Percentiles rank a stretch among this genome's conserved stretches.
phyloP scores from a whole-genome alignment of 371 early-diverging fungal genomes.

The Basidiobolus meristosporus region DNA sequence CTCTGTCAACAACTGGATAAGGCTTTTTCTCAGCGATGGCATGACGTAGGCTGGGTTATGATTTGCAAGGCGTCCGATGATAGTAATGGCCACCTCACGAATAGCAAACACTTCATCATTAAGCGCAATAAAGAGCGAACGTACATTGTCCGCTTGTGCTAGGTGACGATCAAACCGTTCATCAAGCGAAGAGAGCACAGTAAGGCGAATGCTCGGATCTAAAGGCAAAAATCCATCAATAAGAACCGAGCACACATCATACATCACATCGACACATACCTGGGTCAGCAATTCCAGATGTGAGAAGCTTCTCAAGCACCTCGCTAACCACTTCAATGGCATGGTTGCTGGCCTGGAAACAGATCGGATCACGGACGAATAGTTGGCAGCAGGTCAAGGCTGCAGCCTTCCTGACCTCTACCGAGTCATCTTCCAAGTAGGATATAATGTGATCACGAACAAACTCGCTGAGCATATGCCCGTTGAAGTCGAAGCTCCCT shows the following conservation, averaged over 20 bases:
- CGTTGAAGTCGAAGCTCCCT: slow-evolving; percentile 72
- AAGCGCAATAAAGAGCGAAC: slow-evolving; percentile 70
- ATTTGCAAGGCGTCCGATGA: slow-evolving; percentile 71
- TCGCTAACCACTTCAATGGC: slow-evolving; percentile 77
- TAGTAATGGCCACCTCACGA: slow-evolving; percentile 61
- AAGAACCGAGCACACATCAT: background rate
- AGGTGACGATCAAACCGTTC: slow-evolving; percentile 77
- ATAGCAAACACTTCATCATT: slow-evolving; percentile 89
- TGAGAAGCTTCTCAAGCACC: slow-evolving; percentile 68
- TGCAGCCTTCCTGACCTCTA: slow-evolving; percentile 71
- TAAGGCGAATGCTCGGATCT: slow-evolving; percentile 61
- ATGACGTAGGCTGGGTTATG: slow-evolving; percentile 88
- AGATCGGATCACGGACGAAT: slow-evolving; percentile 51
- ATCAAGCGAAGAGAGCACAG: slow-evolving; percentile 60
- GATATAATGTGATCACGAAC: slow-evolving; percentile 68
- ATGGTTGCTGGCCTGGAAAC: slow-evolving; percentile 60
- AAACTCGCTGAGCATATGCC: slow-evolving; percentile 75
- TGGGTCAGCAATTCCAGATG: slow-evolving; percentile 80
- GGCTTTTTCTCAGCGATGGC: slow-evolving; percentile 69
- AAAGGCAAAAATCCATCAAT: too few relatives aligned
- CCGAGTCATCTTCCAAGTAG: slow-evolving; percentile 70
- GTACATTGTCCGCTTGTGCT: slow-evolving; percentile 79
- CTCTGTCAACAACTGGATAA: slow-evolving; percentile 81
- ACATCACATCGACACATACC: background rate
- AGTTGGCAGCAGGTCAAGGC: slow-evolving; percentile 78